Conservation (phyloP, 208 protist genomes). For the Leishmania lainsoni region DNA sequence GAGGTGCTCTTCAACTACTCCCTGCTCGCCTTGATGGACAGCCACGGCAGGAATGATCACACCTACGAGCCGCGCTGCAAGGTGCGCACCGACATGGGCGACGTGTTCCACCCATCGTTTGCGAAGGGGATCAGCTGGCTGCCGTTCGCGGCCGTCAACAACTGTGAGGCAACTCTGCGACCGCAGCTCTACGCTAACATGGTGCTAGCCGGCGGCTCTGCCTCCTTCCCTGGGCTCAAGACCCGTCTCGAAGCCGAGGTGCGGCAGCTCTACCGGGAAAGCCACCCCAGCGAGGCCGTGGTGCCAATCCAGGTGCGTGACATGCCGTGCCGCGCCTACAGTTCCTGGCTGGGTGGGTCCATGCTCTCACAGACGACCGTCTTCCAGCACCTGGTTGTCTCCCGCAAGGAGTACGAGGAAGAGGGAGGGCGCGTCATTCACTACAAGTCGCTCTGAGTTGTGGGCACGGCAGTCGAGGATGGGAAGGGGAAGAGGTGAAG, state of each 20-base stretch:
- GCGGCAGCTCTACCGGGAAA: conserved; percentile 85
- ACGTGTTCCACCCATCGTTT: conserved; percentile 83
- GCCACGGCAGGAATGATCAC: conserved; percentile 15
- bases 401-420: conserved; percentile 87
- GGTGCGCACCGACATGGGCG: conserved; percentile 83
- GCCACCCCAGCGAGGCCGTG: conserved; percentile 82
- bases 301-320: conserved; percentile 77
- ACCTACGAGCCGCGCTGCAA: conserved; percentile 73
- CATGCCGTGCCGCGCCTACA: conserved; percentile 73
- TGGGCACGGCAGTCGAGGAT: neutral
- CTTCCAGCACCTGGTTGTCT: conserved; percentile 86
- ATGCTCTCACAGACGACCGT: conserved; percentile 88
- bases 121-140: conserved; percentile 91
- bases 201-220: conserved; percentile 91
- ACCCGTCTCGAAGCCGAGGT: conserved; percentile 89
- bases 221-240: conserved; percentile 85
- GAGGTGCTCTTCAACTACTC: conserved; percentile 92
- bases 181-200: conserved; percentile 93
- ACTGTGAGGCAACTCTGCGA: conserved; percentile 89
- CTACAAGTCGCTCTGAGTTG: conserved; percentile 77
- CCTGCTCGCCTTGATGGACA: conserved; percentile 49
- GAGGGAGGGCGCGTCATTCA: conserved; percentile 84
- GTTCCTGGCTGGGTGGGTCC: conserved; percentile 81
- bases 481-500: neutral
- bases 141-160: conserved; percentile 90